Evolutionary conservation across 306 rosid genomes (phyloP).

Genomic region (Trifolium fragiferum): DNA sequence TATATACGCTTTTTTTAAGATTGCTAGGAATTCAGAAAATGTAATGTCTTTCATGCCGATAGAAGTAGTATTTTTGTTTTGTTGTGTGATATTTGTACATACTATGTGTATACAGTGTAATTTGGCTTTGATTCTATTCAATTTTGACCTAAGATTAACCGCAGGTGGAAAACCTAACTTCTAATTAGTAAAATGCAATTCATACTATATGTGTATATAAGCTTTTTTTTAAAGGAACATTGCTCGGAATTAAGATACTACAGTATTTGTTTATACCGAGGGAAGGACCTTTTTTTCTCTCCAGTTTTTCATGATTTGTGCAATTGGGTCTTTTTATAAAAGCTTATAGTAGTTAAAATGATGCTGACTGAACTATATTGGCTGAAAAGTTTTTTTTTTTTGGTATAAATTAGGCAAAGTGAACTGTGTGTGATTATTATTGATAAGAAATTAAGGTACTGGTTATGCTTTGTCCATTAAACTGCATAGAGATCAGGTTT

Average conservation of each 20-base stretch:
- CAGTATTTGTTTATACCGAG: neutral
- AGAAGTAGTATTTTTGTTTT: too few species aligned
- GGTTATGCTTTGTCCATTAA: neutral
- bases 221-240: neutral
- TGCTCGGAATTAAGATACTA: constrained; percentile 2
- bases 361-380: neutral
- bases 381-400: neutral
- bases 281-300: constrained; percentile 6
- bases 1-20: neutral
- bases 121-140: constrained; percentile 20
- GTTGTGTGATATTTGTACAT: too few species aligned
- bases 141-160: constrained; percentile 1
- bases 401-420: neutral
- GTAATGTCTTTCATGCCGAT: too few species aligned
- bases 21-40: neutral
- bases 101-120: neutral
- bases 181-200: neutral
- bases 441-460: constrained; percentile 3
- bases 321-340: neutral
- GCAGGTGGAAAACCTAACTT: neutral
- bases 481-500: too few species aligned
- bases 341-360: constrained; percentile 8
- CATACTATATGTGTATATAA: neutral
- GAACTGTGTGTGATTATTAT: neutral
- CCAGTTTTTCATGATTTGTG: neutral